Base-by-base conservation (phyloP, 202 grass and related monocot genomes). In the Zoysia matrella region DNA sequence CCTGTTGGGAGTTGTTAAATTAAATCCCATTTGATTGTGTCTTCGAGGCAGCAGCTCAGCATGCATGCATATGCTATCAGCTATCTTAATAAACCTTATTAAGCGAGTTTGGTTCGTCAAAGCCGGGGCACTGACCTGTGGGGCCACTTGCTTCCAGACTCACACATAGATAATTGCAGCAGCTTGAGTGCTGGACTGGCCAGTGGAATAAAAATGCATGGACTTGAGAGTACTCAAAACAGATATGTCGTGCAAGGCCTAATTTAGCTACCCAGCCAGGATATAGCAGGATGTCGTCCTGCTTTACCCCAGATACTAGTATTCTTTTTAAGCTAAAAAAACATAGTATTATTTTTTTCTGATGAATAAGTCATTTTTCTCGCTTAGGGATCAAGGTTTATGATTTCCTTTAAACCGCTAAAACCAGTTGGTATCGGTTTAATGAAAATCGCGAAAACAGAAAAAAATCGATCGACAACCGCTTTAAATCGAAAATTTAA, bases 1-100 rank as follows among this genome's bases (percentile, higher is more conserved):
- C 13, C 12, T 58, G 50, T 75, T 71, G 71, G 51, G 61, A 57
- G 0, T 49, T 49, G 69, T 60, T 83, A 72, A 55, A 45, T 39
- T 39, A 3, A 14, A 47, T 36, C 2, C 60, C 36, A 83, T 57
- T 72, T 50, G 56, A 53, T 52, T 40, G 71, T 18, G 67, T 74
- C 75, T 77, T 52, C 64, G 13, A 68, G 10, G 64, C 76, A 56
- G 51, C 50, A 79, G 40, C 74, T 78, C 67, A 64, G 56, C 55
- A 63, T 71, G 60, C 1, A 14, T 40, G 30, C 73, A 47, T 41
- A 42, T 48, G 7, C 11, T 2, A 36, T 36, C 30, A 36, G 30
- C 30, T 36, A 36, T 36, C 30, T 36, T 36, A 36, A 36, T 36
- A 36, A 36, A 36, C 30, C 30, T 36, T 36, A 36, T 11, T 11